phyloP scores from a whole-genome alignment of 2,329 filamentous ascomycete genomes.

The Aspergillus novoparasiticus region DNA sequence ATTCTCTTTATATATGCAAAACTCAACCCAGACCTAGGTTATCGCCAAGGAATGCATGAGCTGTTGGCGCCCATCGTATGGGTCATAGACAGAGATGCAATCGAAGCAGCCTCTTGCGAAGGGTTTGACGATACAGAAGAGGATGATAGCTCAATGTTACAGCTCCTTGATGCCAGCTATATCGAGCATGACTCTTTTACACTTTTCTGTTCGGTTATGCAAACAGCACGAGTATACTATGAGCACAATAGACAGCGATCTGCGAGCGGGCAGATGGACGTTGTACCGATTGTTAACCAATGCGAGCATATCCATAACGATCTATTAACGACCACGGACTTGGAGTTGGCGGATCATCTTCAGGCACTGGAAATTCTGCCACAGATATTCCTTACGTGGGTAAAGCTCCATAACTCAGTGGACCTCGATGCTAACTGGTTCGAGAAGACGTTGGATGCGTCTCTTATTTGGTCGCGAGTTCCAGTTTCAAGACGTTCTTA shows the following conservation, averaged over 20 bases:
- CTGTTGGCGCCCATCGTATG: constrained; percentile 86
- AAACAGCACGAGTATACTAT: constrained; percentile 82
- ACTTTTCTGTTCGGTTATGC: constrained; percentile 85
- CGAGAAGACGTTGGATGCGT: constrained; percentile 74
- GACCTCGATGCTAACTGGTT: constrained; percentile 5
- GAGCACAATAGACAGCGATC: constrained; percentile 61
- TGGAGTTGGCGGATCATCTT: constrained; percentile 80
- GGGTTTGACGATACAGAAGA: constrained; percentile 32
- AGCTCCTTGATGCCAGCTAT: constrained; percentile 70
- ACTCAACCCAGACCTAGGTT: constrained; percentile 81
- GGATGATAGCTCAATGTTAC: constrained; percentile 59
- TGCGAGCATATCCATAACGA: constrained; percentile 86
- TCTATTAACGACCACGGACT: constrained; percentile 75
- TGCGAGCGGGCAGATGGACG: constrained; percentile 49
- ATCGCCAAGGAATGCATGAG: constrained; percentile 99
- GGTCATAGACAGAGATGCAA: constrained; percentile 79
- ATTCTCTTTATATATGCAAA: constrained; percentile 95
- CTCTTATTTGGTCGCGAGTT: constrained; percentile 93
- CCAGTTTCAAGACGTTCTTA: constrained; percentile 78
- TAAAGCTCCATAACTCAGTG: constrained; percentile 4
- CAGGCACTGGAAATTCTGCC: constrained; percentile 85
- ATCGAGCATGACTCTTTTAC: constrained; percentile 91
- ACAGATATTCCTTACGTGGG: constrained; percentile 92
- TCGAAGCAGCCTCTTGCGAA: constrained; percentile 54
- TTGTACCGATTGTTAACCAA: constrained; percentile 77